Base-by-base conservation (phyloP, 2,329 filamentous ascomycete genomes). In the Claviceps cyperi region DNA sequence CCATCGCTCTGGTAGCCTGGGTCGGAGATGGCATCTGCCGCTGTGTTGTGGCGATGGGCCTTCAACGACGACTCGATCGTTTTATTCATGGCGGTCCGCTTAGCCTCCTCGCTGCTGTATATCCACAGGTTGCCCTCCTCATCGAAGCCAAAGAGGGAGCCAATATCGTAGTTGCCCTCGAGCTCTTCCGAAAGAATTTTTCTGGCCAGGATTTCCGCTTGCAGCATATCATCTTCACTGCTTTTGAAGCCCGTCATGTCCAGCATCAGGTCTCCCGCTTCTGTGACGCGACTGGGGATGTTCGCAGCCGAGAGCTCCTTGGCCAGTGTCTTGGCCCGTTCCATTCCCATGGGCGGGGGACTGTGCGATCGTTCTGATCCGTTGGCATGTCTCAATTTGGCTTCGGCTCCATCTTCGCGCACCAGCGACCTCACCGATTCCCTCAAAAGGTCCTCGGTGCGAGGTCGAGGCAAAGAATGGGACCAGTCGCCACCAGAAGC, bases 41-140 rank as follows among this genome's bases (percentile, higher is more conserved):
- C 77, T 19, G 79, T 69, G 38, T 80, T 71, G 14, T 68, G 65
- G 15, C 69, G 64, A 51, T 68, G 66, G 9, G 69, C 65, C 17
- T 70, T 67, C 46, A 77, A 61, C 9, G 73, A 69, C 7, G 72
- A 68, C 50, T 77, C 74, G 53, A 76, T 72, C 1, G 75, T 76
- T 57, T 70, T 76, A 63, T 84, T 82, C 70, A 83, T 83, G 35
- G 91, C 91, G 6, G 86, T 84, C 59, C 92, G 84, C 62, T 96
- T 97, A 22, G 92, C 89, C 61, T 95, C 90, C 65, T 97, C 90
- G 59, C 90, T 97, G 68, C 89, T 92, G 69, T 98, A 98, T 57
- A 98, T 97, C 91, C 92, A 97, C n/a, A 98, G 74, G 60, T 98
- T 98, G 6, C 92, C 92, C 52, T 92, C 81, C 61, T 94, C 89